Evolutionary conservation across 225 moss, liverwort and hornwort species (phyloP).

Genomic region (Lunularia cruciata): DNA sequence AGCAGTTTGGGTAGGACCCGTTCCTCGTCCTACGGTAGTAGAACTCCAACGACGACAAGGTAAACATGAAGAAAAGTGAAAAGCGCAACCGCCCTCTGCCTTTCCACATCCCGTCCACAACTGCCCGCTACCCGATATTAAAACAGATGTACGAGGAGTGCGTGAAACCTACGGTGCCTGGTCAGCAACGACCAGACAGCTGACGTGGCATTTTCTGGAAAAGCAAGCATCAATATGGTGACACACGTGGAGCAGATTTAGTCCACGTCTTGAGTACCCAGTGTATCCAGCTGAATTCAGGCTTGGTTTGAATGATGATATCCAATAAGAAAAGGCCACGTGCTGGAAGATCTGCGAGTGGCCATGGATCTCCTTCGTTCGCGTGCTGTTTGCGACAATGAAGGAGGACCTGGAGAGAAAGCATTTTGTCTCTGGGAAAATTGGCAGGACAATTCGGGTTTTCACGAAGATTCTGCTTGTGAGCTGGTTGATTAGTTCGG

Average conservation of each 20-base stretch:
- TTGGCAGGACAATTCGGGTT: conserved; percentile 3
- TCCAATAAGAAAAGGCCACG: not conserved
- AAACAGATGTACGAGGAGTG: not conserved
- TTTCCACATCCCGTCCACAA: not conserved
- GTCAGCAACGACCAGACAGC: not conserved
- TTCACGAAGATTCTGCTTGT: conserved; percentile 23
- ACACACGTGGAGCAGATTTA: not conserved
- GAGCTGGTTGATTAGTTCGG: conserved; percentile 7
- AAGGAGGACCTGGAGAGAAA: not conserved
- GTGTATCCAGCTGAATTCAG: no score
- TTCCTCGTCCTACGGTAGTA: no score
- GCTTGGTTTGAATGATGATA: no score
- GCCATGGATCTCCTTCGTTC: conserved; percentile 1
- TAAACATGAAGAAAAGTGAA: not conserved
- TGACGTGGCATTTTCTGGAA: conserved; percentile 3
- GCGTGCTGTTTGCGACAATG: not conserved
- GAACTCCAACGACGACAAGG: not conserved
- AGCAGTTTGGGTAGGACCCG: no score
- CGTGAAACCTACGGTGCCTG: conserved; percentile 3
- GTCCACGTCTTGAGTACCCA: no score
- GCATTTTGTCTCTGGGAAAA: conserved; percentile 15
- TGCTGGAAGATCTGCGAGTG: not conserved
- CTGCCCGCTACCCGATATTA: not conserved
- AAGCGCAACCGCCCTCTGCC: not conserved
- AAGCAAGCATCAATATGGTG: conserved; percentile 1